A percentile compares a stretch with the other conserved stretches of the same genome.
Evolutionary conservation across 768 basidiomycete species (phyloP).

Genomic region (Terana coerulea): DNA sequence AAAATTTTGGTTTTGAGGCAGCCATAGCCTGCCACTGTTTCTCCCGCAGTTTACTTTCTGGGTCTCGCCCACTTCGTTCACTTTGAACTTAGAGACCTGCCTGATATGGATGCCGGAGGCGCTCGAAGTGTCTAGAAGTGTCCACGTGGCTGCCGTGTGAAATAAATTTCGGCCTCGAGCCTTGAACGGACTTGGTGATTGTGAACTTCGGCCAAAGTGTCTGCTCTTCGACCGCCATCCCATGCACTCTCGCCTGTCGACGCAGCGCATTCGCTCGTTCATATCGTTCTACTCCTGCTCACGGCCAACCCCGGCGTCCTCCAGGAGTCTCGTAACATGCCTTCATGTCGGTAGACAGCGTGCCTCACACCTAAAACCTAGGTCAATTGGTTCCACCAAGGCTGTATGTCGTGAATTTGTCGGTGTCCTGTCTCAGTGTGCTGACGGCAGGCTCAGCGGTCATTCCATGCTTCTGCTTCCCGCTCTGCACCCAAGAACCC

Average conservation of each 20-base stretch:
- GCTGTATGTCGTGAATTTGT: conserved; percentile 2
- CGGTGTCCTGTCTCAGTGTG: neutral
- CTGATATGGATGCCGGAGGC: conserved; percentile 1
- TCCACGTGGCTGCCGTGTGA: conserved; percentile 15
- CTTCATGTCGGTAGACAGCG: conserved; percentile 24
- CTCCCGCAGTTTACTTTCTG: too few relatives aligned
- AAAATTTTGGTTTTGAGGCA: too few relatives aligned
- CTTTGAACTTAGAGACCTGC: conserved; percentile 4
- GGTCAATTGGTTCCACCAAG: too few relatives aligned
- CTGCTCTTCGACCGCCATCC: neutral
- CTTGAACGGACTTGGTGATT: neutral
- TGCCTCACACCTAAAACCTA: too few relatives aligned
- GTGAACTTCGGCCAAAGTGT: neutral
- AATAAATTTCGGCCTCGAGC: conserved; percentile 7
- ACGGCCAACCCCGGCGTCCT: conserved; percentile 30
- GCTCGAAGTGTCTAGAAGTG: conserved; percentile 12
- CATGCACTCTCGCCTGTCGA: conserved; percentile 14
- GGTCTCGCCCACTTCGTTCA: too few relatives aligned
- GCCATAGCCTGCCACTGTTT: too few relatives aligned
- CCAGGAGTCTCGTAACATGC: conserved; percentile 36
- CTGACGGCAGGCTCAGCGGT: conserved; percentile 44
- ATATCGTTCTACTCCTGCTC: conserved; percentile 57
- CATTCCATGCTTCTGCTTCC: conserved; percentile 66
- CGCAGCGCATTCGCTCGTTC: conserved; percentile 47
- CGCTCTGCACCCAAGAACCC: conserved; percentile 69